Base-by-base conservation (phyloP, 192 early-diverging fungal genomes). In the Dissophora ornata region DNA sequence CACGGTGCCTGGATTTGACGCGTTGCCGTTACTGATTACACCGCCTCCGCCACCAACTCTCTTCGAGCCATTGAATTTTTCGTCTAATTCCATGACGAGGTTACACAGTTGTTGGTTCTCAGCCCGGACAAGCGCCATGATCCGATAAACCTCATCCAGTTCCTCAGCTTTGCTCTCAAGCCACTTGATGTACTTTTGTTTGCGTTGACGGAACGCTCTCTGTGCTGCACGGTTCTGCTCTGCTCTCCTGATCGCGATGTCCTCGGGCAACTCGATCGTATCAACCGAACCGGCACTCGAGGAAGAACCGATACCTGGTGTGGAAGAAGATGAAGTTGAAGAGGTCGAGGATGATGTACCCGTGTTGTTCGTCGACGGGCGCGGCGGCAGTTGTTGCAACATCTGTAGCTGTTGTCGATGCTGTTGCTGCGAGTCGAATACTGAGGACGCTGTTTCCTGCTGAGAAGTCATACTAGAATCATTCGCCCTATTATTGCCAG, bases 171-270 rank as follows among this genome's bases (percentile, higher is more conserved):
- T 86, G 13, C 83, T 85, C 79, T 96, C 95, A 1, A 96, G 84
- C 38, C 89, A 85, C 64, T 90, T 87, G 29, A 95, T 87, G 62
- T 96, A 93, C 69, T 88, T 83, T 55, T 94, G 89, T 55, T 90
- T 88, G 41, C 95, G 86, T 69, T 95, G 92, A 40, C 94, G 91
- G 77, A 96, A 96, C 7, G 95, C 94, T 4, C 93, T 84, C 81
- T 96, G 95, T 0, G 94, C 95, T 1, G 91, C 93, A 18, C 95
- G 86, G 79, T 96, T 96, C 70, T 96, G 95, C 18, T 90, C 93
- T 0, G 94, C 93, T 65, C 95, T 83, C 77, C 91, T 91, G 22
- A 77, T 49, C 1, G 53, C 53, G 12, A 52, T 29, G 1, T 77
- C 73, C 46, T 67, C 73, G 45, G 60, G 52, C 4, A 51, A 26